Evolutionary conservation across 371 early-diverging fungal genomes (phyloP).

Genomic region (Mortierella sp.): DNA sequence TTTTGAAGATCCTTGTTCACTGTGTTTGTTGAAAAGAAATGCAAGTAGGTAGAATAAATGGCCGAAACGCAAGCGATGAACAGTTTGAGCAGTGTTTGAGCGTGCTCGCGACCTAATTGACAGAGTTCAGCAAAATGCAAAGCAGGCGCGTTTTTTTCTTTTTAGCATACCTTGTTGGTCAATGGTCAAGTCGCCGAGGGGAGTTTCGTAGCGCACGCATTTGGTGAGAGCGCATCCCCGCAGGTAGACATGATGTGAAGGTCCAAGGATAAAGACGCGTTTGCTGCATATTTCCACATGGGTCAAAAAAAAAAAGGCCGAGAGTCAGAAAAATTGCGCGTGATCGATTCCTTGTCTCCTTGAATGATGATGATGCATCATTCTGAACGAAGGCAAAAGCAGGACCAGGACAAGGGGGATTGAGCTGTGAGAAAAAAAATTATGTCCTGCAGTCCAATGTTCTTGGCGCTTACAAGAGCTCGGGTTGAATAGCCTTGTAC

Average conservation of each 20-base stretch:
- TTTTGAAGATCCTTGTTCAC: conserved; percentile 70
- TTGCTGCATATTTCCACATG: conserved; percentile 59
- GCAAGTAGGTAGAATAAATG: neutral
- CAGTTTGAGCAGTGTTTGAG: neutral
- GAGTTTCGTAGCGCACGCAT: conserved; percentile 84
- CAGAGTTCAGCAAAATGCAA: neutral
- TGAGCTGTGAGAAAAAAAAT: neutral
- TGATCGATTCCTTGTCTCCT: neutral
- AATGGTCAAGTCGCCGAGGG: conserved; percentile 83
- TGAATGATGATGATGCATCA: neutral
- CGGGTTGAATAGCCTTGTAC: conserved; percentile 78
- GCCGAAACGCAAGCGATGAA: neutral
- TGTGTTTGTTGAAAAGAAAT: conserved; percentile 20
- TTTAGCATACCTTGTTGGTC: conserved; percentile 70
- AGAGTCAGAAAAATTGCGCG: neutral
- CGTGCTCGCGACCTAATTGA: neutral
- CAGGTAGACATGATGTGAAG: conserved; percentile 92
- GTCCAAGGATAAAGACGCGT: conserved; percentile 92
- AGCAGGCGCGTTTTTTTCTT: neutral
- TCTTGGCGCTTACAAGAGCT: conserved; percentile 64
- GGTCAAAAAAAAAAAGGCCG: neutral
- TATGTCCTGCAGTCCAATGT: neutral
- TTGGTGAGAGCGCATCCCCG: conserved; percentile 83
- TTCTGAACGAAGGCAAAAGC: neutral
- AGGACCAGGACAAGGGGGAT: neutral